These are phyloP conservation scores for Alloteropsis angusta DNA, from an alignment of 202 grass and related monocot genomes.

Conservation along the genomic window DNA sequence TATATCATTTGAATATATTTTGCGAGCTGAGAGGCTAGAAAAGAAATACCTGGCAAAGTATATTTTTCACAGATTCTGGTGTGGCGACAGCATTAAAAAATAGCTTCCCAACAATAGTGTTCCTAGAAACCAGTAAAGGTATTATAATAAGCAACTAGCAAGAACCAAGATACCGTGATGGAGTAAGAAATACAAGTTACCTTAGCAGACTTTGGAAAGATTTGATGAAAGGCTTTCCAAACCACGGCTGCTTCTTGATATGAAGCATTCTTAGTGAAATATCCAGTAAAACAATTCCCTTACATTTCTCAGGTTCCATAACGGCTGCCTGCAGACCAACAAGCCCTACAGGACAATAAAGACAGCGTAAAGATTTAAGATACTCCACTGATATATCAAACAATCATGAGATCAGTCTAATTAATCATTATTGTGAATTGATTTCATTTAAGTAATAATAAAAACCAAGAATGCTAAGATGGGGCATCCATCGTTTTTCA, in stretches of 20 bases:
- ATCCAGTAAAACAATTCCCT: slow-evolving; percentile 75
- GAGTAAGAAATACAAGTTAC: slow-evolving; percentile 28
- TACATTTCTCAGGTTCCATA: slow-evolving; percentile 61
- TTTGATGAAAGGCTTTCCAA: slow-evolving; percentile 78
- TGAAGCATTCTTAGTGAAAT: slow-evolving; percentile 98
- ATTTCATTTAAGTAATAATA: background rate
- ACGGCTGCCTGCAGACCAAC: slow-evolving; percentile 82
- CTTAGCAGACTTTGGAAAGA: slow-evolving; percentile 83
- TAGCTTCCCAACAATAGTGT: slow-evolving; percentile 72
- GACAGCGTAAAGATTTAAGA: background rate
- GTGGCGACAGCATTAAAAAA: slow-evolving; percentile 91
- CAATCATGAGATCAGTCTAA: background rate
- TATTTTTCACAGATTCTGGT: slow-evolving; percentile 81
- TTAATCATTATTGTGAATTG: background rate
- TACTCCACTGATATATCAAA: background rate
- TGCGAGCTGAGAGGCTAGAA: background rate
- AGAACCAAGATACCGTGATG: background rate
- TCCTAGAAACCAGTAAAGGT: slow-evolving; percentile 45
- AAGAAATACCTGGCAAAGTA: slow-evolving; percentile 75
- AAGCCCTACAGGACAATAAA: slow-evolving; percentile 47
- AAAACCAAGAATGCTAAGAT: background rate
- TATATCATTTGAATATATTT: background rate
- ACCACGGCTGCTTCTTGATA: slow-evolving; percentile 97
- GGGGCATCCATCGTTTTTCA: background rate
- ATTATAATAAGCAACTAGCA: slow-evolving; percentile 3